phyloP scores from a whole-genome alignment of 371 early-diverging fungal genomes.

The Mucor velutinosus region DNA sequence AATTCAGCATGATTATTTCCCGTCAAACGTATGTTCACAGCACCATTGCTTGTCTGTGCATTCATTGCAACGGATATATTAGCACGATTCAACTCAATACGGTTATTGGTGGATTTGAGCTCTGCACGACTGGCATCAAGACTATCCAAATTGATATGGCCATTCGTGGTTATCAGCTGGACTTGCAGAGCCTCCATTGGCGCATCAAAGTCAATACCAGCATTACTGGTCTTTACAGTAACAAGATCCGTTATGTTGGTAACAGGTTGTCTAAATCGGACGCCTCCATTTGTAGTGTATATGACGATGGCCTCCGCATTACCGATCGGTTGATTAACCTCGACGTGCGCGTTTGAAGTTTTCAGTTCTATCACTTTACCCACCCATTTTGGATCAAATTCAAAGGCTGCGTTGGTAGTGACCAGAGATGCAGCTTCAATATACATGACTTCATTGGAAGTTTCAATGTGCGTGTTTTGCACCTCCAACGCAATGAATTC shows the following conservation, averaged over 20 bases:
- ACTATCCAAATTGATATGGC: neutral
- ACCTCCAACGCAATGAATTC: neutral
- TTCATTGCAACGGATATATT: neutral
- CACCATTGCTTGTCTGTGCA: neutral
- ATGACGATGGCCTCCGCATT: neutral
- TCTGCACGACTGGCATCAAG: neutral
- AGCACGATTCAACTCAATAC: neutral
- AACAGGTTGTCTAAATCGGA: neutral
- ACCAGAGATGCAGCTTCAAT: neutral
- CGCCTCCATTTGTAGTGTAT: neutral
- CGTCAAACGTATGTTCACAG: neutral
- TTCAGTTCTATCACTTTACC: neutral
- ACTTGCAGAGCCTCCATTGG: neutral
- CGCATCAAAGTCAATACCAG: neutral
- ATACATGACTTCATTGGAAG: neutral
- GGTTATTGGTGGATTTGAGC: neutral
- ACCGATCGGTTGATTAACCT: neutral
- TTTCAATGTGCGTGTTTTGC: neutral
- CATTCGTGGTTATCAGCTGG: neutral
- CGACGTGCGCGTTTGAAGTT: neutral
- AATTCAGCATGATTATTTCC: neutral
- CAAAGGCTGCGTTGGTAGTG: neutral
- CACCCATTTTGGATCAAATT: neutral
- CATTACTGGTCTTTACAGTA: neutral
- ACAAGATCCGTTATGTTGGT: neutral